A percentile compares a stretch with the other conserved stretches of the same genome.
Conservation (phyloP, 805 yeast genomes). For the Komagataella pseudopastoris region DNA sequence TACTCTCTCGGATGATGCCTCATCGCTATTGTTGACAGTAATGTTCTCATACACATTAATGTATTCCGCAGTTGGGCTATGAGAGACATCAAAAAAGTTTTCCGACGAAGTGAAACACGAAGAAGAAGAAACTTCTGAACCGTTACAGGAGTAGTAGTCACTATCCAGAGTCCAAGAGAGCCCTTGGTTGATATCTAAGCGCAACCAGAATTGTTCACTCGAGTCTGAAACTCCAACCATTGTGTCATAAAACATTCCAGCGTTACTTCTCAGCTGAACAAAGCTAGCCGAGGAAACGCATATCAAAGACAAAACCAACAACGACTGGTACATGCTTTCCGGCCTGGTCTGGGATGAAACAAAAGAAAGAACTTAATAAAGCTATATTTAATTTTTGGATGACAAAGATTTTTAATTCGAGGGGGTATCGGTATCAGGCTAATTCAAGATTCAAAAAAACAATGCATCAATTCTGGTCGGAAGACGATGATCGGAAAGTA, state of each 20-base stretch:
- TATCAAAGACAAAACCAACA: background rate
- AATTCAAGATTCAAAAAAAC: background rate
- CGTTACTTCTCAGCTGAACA: background rate
- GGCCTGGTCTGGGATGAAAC: background rate
- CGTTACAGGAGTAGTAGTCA: background rate
- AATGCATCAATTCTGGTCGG: background rate
- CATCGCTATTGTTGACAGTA: background rate
- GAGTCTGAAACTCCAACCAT: background rate
- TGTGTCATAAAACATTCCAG: background rate
- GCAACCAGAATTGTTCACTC: background rate
- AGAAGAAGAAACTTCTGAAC: background rate
- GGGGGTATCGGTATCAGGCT: background rate
- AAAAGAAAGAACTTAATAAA: too few species aligned
- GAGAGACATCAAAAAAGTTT: background rate
- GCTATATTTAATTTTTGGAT: background rate
- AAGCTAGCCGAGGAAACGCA: background rate
- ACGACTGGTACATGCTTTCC: background rate
- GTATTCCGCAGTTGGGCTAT: background rate
- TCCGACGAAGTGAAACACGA: background rate
- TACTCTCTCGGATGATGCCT: background rate
- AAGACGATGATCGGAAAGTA: background rate
- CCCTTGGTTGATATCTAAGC: background rate
- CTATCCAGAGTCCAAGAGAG: background rate
- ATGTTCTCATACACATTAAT: background rate
- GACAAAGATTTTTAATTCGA: background rate